phyloP scores from a whole-genome alignment of 495 filamentous ascomycete species.

The Podospora pseudopauciseta region DNA sequence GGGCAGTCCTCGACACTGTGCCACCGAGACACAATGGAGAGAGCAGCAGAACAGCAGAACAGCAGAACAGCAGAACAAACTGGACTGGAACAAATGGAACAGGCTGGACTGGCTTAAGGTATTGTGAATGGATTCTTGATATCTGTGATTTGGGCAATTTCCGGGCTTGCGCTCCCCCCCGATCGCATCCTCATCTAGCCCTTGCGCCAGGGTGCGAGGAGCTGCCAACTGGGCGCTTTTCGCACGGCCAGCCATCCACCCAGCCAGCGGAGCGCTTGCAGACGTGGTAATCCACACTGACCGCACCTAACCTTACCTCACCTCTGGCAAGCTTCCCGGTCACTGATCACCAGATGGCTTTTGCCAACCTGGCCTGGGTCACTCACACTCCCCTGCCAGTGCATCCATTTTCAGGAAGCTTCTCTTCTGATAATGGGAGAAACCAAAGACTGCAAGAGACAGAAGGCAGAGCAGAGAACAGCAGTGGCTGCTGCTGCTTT shows the following conservation, averaged over 20 bases:
- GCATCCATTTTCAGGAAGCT: too few species aligned
- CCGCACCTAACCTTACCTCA: slow-evolving; percentile 8
- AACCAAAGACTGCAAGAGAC: too few species aligned
- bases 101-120: too few species aligned
- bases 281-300: slow-evolving; percentile 8
- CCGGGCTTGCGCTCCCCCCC: slow-evolving; percentile 5
- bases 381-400: too few species aligned
- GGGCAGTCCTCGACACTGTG: slow-evolving; percentile 24
- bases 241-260: slow-evolving; percentile 12
- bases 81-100: neutral
- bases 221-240: slow-evolving; percentile 3
- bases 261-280: slow-evolving; percentile 14
- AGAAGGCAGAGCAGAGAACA: neutral
- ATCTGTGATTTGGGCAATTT: slow-evolving; percentile 3
- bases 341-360: neutral
- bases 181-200: slow-evolving; percentile 10
- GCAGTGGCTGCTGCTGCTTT: neutral
- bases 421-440: too few species aligned
- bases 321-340: neutral
- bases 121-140: neutral
- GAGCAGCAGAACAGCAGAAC: neutral
- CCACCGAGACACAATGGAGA: slow-evolving; percentile 12
- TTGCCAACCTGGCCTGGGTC: neutral
- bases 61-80: neutral
- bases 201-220: neutral